These are phyloP conservation scores for Cyclocybe cylindracea DNA, from an alignment of 768 basidiomycete genomes.

Conservation along the genomic window DNA sequence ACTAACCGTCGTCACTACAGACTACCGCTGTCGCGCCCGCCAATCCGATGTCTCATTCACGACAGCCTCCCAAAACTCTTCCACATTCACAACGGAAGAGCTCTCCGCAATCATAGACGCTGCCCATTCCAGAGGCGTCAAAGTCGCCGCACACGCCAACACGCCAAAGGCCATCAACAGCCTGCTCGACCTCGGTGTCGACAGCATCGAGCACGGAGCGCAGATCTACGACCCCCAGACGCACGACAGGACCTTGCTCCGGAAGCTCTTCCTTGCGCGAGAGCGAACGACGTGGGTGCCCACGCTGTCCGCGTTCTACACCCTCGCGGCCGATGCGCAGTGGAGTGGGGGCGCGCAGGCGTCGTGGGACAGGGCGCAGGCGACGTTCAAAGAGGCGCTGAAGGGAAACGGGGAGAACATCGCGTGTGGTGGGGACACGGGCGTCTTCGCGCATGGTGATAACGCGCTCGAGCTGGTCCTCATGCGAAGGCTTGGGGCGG, in stretches of 20 bases:
- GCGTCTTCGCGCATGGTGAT: conserved; percentile 59
- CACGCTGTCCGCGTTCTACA: conserved; percentile 54
- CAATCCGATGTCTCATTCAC: conserved; percentile 40
- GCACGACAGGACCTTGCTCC: conserved; percentile 21
- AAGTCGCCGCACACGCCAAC: conserved; percentile 58
- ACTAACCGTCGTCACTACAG: conserved; percentile 24
- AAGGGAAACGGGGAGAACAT: conserved; percentile 40
- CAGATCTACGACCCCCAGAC: conserved; percentile 25
- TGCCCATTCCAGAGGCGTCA: conserved; percentile 52
- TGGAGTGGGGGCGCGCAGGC: conserved; percentile 9
- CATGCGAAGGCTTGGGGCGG: conserved; percentile 58
- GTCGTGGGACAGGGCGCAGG: conserved; percentile 37
- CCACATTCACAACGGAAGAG: conserved; percentile 48
- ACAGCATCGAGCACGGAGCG: conserved; percentile 61
- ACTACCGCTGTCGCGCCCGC: conserved; percentile 55
- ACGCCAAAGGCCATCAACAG: conserved; percentile 30
- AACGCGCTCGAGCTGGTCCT: conserved; percentile 63
- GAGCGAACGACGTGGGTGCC: conserved; percentile 52
- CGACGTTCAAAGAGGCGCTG: conserved; percentile 48
- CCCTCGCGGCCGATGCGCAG: conserved; percentile 17
- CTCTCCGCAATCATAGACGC: conserved; percentile 49
- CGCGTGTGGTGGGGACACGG: conserved; percentile 68
- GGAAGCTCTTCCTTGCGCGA: conserved; percentile 22
- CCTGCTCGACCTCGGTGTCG: conserved; percentile 40
- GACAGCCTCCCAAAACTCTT: conserved; percentile 31